These are phyloP conservation scores for Hsuehochloa calcarea DNA, from an alignment of 176 grass and related monocot genomes.

Conservation along the genomic window DNA sequence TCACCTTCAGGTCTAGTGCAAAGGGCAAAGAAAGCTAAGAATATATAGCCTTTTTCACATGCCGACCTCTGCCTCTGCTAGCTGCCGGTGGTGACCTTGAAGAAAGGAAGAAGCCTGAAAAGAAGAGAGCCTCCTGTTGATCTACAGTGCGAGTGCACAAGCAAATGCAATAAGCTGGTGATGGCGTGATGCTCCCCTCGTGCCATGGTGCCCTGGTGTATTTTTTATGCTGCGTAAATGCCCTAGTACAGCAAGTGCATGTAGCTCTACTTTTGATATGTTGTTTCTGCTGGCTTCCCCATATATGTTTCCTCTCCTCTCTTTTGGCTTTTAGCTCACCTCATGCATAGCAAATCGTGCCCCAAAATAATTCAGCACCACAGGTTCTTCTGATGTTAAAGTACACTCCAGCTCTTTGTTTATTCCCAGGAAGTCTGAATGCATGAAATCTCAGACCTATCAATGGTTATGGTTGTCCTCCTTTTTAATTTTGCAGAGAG, in stretches of 20 bases:
- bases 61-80: neutral
- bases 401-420: slow-evolving; percentile 5
- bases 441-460: slow-evolving; percentile 27
- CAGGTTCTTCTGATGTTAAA: slow-evolving; percentile 1
- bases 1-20: neutral
- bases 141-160: neutral
- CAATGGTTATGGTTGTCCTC: neutral
- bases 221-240: neutral
- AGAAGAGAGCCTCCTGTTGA: slow-evolving; percentile 14
- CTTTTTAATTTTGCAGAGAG: neutral
- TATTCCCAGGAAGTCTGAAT: neutral
- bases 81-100: slow-evolving; percentile 3
- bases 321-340: neutral
- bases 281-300: neutral
- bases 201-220: neutral
- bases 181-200: neutral
- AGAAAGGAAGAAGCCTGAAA: slow-evolving; percentile 19
- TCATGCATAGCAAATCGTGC: neutral
- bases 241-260: slow-evolving; percentile 20
- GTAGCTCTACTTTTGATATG: slow-evolving; percentile 25
- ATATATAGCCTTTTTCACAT: neutral
- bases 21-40: neutral
- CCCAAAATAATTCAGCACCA: neutral
- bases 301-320: neutral
- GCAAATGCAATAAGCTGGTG: neutral